Evolutionary conservation across 768 basidiomycete species (phyloP), one percentile per base, ranked within the genome.

Genomic region (Trametopsis cervina): DNA sequence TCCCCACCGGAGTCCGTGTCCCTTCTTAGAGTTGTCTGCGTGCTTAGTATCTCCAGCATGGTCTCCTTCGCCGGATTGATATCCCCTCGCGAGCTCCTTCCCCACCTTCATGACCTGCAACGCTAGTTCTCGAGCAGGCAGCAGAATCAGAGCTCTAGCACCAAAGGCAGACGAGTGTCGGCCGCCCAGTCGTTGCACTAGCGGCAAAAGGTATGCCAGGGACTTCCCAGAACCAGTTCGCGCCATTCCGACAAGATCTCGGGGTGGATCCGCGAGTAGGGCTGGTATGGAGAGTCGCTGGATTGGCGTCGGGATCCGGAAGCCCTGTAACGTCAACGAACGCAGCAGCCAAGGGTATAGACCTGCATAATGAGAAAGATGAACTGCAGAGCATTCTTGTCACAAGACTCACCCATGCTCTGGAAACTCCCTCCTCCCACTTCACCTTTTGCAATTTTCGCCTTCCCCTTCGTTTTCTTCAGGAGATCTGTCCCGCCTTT

Each of bases 171-270:
- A 76, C 0, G 81, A 75, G 61, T 96, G 93, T 27, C 81, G 71
- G 7, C 89, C 89, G 4, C 85, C 81, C 6, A 99, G 77, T 40
- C 90, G 77, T 49, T 94, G 88, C 0, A 96, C 73, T 13, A 99
- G 76, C 42, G 96, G 96, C 21, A 98, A 71, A 75, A 98, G 80
- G 63, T 94, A 99, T 17, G 95, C 95, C 27, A 99, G 78, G 9
- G 94, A 94, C 69, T 98, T 98, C 51, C 96, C 96, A 1, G 93
- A 96, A 36, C 96, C 96, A 3, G 96, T 99, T 29, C 96, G 79
- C 29, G 96, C 95, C 96, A 98, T 99, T 36, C 91, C 95, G 12
- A 98, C 91, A 12, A 99, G 80, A 67, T 96, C 94, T 44, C 88
- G 74, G 7, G 93, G 91, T 35, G 94, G 92, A 36, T 77, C 80